phyloP scores from a whole-genome alignment of 331 rosid genomes.

The Spiraea crenata region DNA sequence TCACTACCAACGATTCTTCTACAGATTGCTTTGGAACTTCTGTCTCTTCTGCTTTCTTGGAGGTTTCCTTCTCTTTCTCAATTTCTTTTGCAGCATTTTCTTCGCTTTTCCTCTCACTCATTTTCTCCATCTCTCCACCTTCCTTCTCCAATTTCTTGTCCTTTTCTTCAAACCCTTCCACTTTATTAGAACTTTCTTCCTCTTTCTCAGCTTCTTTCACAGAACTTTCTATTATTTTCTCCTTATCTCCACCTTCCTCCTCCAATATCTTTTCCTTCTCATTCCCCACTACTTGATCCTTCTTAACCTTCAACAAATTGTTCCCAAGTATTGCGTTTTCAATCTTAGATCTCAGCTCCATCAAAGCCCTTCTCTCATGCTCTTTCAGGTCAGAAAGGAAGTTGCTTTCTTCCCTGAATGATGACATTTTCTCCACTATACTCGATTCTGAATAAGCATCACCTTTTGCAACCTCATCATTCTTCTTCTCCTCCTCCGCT shows the following conservation, averaged over 20 bases:
- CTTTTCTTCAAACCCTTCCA: background rate
- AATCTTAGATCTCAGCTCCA: constrained; percentile 5
- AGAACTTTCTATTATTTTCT: background rate
- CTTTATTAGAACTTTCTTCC: background rate
- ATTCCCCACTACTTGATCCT: background rate
- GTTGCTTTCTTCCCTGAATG: background rate
- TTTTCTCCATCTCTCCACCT: too few species aligned
- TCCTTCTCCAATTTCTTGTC: background rate
- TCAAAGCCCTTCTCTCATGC: constrained; percentile 12
- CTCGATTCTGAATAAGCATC: background rate
- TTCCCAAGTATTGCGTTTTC: constrained; percentile 10
- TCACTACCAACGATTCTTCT: background rate
- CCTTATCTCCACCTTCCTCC: background rate
- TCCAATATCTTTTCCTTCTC: constrained; percentile 1
- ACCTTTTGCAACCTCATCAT: background rate
- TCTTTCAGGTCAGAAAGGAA: background rate
- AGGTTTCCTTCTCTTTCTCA: background rate
- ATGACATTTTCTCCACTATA: background rate
- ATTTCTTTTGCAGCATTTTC: background rate
- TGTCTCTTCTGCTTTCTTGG: background rate
- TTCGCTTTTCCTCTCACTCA: background rate
- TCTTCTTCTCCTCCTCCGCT: background rate
- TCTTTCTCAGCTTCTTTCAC: constrained; percentile 9
- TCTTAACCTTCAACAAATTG: background rate
- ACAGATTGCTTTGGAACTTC: background rate